Evolutionary conservation across 805 yeast species (phyloP).

Genomic region (Suhomyces tanzawaensis): DNA sequence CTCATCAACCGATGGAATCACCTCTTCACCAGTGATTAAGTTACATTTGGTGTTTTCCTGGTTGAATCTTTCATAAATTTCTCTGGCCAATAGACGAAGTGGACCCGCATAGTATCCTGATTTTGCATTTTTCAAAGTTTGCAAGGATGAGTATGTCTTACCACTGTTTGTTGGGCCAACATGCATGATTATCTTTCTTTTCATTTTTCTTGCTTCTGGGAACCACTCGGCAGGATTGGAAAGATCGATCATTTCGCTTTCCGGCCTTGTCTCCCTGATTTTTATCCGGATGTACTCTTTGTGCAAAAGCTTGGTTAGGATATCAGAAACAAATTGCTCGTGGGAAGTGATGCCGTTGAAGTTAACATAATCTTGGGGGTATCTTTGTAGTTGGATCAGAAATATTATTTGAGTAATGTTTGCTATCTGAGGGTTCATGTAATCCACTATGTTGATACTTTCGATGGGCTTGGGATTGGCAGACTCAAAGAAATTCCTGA

Average conservation of each 20-base stretch:
- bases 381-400: constrained; percentile 14
- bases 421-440: constrained; percentile 26
- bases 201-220: constrained; percentile 79
- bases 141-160: constrained; percentile 81
- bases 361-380: constrained; percentile 20
- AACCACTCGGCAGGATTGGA: constrained; percentile 58
- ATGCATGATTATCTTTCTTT: constrained; percentile 82
- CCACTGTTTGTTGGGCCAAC: constrained; percentile 98
- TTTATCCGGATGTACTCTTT: constrained; percentile 18
- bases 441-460: constrained; percentile 7
- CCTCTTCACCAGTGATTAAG: constrained; percentile 93
- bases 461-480: background rate
- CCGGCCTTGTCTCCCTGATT: constrained; percentile 10
- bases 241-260: constrained; percentile 21
- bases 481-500: background rate
- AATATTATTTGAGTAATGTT: constrained; percentile 19
- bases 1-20: constrained; percentile 65
- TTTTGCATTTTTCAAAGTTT: constrained; percentile 59
- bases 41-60: constrained; percentile 69
- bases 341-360: constrained; percentile 16
- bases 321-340: constrained; percentile 18
- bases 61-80: constrained; percentile 80
- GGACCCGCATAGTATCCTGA: constrained; percentile 96
- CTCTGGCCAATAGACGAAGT: constrained; percentile 83
- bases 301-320: constrained; percentile 24